Evolutionary conservation across 2,329 filamentous ascomycete species (phyloP).

Genomic region (Bipolaris victoriae): DNA sequence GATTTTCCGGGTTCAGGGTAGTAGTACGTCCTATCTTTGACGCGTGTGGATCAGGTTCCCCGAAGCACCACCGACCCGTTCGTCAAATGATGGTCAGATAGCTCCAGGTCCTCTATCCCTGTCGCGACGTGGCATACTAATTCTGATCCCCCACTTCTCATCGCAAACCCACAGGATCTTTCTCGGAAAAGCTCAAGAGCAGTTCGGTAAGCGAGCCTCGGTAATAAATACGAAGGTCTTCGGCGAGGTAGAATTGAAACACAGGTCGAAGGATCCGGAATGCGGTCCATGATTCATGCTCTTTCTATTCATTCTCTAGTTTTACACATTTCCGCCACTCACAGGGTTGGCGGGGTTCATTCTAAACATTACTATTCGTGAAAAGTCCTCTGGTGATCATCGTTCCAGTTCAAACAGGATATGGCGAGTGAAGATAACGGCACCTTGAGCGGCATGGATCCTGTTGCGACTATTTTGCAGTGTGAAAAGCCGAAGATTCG

Average conservation of each 20-base stretch:
- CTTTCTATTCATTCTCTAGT: background rate
- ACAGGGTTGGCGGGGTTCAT: background rate
- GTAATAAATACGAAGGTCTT: constrained; percentile 20
- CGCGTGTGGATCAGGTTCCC: no score
- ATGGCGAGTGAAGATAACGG: constrained; percentile 23
- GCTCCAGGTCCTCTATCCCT: constrained; percentile 15
- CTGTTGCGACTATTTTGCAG: constrained; percentile 18
- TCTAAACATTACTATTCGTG: constrained; percentile 14
- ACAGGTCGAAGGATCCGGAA: constrained; percentile 11
- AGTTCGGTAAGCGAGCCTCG: constrained; percentile 5
- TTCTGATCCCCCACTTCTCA: constrained; percentile 23
- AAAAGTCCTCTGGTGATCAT: background rate
- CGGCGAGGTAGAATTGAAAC: constrained; percentile 24
- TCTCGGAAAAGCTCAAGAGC: constrained; percentile 20
- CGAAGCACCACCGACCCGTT: background rate
- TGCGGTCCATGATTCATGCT: constrained; percentile 15
- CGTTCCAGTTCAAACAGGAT: constrained; percentile 21
- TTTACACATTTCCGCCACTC: background rate
- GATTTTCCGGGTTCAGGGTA: no score
- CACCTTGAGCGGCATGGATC: constrained; percentile 21
- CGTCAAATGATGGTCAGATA: background rate
- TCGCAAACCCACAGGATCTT: constrained; percentile 21
- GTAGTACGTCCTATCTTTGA: no score
- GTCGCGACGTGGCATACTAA: constrained; percentile 24
- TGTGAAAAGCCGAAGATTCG: constrained; percentile 16